phyloP scores from a whole-genome alignment of 495 filamentous ascomycete genomes.

The Pseudomonodictys pantanalensis region DNA sequence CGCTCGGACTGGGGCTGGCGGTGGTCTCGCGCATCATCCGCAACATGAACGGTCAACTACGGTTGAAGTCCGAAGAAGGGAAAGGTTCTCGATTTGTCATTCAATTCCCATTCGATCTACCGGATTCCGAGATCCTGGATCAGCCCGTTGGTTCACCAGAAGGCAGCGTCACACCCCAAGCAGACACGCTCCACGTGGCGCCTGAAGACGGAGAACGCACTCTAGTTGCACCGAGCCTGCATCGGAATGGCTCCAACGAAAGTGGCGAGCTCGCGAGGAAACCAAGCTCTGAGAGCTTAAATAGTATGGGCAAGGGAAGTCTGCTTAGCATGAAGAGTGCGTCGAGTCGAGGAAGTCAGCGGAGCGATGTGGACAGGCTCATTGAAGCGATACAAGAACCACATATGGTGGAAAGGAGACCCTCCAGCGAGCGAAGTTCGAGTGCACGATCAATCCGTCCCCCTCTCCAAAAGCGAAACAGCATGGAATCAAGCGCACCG shows the following conservation, averaged over 20 bases:
- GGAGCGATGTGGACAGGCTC: conserved; percentile 69
- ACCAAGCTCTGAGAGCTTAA: conserved; percentile 42
- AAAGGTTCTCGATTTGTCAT: conserved; percentile 82
- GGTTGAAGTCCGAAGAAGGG: conserved; percentile 81
- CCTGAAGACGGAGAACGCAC: conserved; percentile 51
- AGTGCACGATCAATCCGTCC: conserved; percentile 33
- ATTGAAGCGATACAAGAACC: conserved; percentile 74
- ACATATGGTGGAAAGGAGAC: conserved; percentile 43
- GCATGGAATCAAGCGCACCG: not conserved
- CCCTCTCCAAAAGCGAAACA: conserved; percentile 16
- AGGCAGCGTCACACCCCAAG: conserved; percentile 33
- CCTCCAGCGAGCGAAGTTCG: conserved; percentile 5
- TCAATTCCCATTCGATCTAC: conserved; percentile 64
- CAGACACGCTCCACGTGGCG: conserved; percentile 32
- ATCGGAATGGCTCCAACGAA: conserved; percentile 20
- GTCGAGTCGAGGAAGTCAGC: conserved; percentile 54
- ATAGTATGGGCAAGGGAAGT: conserved; percentile 46
- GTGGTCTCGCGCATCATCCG: conserved; percentile 78
- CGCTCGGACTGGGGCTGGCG: conserved; percentile 80
- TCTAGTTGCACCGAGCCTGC: conserved; percentile 50
- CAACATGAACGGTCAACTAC: conserved; percentile 89
- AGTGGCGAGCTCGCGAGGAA: conserved; percentile 2
- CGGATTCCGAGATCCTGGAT: conserved; percentile 45
- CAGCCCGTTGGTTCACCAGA: conserved; percentile 10
- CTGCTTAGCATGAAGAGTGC: conserved; percentile 52